phyloP scores from a whole-genome alignment of 768 basidiomycete species.

The Myochromella boudieri region DNA sequence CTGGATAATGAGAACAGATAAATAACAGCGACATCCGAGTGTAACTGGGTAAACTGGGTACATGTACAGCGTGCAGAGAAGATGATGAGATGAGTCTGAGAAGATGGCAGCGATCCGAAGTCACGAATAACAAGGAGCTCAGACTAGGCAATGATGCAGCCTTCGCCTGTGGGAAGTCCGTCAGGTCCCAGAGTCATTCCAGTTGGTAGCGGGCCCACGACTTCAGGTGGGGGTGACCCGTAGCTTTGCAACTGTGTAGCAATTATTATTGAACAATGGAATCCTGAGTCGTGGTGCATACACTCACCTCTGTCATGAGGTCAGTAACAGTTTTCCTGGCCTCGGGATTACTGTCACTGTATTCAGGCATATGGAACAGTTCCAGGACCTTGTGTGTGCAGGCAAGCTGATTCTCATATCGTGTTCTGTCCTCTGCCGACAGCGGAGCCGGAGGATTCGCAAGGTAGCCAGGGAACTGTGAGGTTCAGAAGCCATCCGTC shows the following conservation, averaged over 20 bases:
- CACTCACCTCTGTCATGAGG: slow-evolving; percentile 72
- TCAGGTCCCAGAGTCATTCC: slow-evolving; percentile 1
- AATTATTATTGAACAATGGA: not conserved
- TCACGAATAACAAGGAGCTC: no score
- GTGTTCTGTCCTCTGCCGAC: slow-evolving; percentile 48
- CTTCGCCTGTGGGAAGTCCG: not conserved
- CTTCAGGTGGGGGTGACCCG: slow-evolving; percentile 4
- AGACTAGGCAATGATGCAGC: slow-evolving; percentile 6
- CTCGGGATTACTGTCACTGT: slow-evolving; percentile 52
- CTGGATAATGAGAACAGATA: not conserved
- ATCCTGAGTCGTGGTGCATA: no score
- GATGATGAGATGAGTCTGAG: no score
- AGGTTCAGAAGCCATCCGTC: not conserved
- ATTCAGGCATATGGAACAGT: slow-evolving; percentile 62
- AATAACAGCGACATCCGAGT: slow-evolving; percentile 4
- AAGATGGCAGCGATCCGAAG: no score
- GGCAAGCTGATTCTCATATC: slow-evolving; percentile 60
- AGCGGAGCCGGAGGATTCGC: slow-evolving; percentile 51
- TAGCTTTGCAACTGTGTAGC: slow-evolving; percentile 3
- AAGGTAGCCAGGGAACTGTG: slow-evolving; percentile 79
- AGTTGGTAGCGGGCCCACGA: slow-evolving; percentile 4
- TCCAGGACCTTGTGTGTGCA: slow-evolving; percentile 57
- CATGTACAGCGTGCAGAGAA: not conserved
- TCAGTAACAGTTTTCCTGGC: slow-evolving; percentile 49
- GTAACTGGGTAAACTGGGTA: not conserved